A percentile compares a stretch with the other conserved stretches of the same genome.
These are phyloP conservation scores for Alternaria ventricosa DNA, from an alignment of 2,329 filamentous ascomycete species.

Conservation along the genomic window DNA sequence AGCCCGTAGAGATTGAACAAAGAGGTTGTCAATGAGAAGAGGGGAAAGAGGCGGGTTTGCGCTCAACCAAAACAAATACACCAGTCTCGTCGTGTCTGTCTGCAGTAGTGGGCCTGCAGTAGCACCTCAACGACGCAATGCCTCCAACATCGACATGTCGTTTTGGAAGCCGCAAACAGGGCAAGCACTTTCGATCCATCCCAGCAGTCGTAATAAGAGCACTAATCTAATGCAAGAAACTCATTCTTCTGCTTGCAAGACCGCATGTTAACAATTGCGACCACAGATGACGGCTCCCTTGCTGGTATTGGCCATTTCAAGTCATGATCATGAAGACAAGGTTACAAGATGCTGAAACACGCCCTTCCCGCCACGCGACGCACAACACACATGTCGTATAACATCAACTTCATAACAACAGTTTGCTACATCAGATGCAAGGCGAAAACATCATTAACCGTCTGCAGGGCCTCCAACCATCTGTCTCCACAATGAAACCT, in stretches of 20 bases:
- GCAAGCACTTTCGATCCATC: not conserved
- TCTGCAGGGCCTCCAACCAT: rapidly evolving
- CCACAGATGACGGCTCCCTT: not conserved
- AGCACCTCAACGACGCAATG: conserved; percentile 16
- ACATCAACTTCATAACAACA: not conserved
- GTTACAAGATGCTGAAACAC: not conserved
- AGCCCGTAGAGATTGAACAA: not conserved
- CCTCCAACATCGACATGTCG: conserved; percentile 7
- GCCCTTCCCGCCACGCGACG: not conserved
- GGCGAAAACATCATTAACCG: rapidly evolving
- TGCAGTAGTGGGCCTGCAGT: conserved; percentile 25
- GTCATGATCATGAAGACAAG: not conserved
- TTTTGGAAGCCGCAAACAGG: not conserved
- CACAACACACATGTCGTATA: not conserved
- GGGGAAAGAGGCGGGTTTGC: not conserved
- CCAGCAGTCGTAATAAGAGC: not conserved
- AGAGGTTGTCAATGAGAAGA: not conserved
- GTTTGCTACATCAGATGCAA: too few relatives aligned
- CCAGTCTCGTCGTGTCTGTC: conserved; percentile 21
- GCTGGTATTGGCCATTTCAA: rapidly evolving
- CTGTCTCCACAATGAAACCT: rapidly evolving
- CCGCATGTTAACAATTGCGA: rapidly evolving
- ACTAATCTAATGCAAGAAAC: not conserved
- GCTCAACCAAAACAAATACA: conserved; percentile 17
- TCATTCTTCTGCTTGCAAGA: not conserved